Conservation (phyloP, 2,329 filamentous ascomycete species). For the Diaporthe amygdali region DNA sequence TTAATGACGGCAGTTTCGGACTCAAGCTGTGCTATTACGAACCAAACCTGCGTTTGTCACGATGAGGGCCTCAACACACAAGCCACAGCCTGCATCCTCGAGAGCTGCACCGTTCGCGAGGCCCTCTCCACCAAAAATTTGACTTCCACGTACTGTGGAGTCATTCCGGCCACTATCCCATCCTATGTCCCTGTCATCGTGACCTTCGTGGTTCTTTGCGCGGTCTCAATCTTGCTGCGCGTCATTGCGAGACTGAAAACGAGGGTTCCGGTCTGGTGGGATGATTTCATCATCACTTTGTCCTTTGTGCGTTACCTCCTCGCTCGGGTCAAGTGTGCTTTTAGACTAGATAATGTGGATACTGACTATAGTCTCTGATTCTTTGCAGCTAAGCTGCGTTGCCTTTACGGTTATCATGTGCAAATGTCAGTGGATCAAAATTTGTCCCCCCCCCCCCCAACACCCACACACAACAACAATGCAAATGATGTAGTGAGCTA, state of each 20-base stretch:
- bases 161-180: neutral
- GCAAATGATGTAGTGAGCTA: neutral
- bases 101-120: neutral
- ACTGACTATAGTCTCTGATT: neutral
- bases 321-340: too few relatives aligned
- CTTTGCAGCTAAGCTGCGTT: neutral
- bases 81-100: neutral
- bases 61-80: neutral
- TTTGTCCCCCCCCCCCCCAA: too few relatives aligned
- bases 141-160: neutral
- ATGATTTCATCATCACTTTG: neutral
- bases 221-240: neutral
- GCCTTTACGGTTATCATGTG: neutral
- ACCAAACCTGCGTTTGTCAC: neutral
- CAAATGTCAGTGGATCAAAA: neutral
- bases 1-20: neutral
- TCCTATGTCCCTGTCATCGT: neutral
- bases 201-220: neutral
- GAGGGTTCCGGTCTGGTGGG: conserved; percentile 1
- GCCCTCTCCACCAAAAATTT: neutral
- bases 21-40: neutral
- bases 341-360: too few relatives aligned
- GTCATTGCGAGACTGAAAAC: neutral
- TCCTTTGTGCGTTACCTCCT: neutral
- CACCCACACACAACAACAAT: too few relatives aligned